These are phyloP conservation scores for Fonsecaea nubica DNA, from an alignment of 2,329 filamentous ascomycete genomes.

Conservation along the genomic window DNA sequence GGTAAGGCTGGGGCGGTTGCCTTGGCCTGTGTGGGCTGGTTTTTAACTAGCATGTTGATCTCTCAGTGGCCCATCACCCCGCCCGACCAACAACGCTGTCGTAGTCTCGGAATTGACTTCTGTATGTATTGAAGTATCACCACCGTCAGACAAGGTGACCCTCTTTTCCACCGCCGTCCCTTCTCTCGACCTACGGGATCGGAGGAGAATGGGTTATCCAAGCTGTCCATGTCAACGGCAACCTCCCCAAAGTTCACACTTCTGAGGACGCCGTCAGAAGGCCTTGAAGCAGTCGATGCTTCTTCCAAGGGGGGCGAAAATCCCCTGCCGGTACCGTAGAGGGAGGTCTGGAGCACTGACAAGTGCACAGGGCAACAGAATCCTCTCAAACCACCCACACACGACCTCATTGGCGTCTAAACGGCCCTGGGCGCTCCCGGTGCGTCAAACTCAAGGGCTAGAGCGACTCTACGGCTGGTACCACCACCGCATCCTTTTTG, in stretches of 20 bases:
- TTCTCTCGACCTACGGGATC: neutral
- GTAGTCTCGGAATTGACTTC: neutral
- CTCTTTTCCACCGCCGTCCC: neutral
- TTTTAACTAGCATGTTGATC: slow-evolving; percentile 13
- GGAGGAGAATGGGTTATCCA: neutral
- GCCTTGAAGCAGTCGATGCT: slow-evolving; percentile 13
- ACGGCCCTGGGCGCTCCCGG: slow-evolving; percentile 10
- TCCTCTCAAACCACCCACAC: slow-evolving; percentile 2
- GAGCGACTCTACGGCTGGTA: slow-evolving; percentile 4
- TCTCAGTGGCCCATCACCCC: neutral
- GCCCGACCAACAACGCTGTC: neutral
- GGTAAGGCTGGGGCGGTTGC: slow-evolving; percentile 11
- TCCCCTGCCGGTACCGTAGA: slow-evolving; percentile 16
- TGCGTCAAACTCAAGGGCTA: slow-evolving; percentile 14
- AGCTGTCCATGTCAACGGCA: slow-evolving; percentile 24
- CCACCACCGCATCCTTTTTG: slow-evolving; percentile 21
- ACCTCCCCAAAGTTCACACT: slow-evolving; percentile 11
- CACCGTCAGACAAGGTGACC: slow-evolving; percentile 5
- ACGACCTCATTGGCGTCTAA: slow-evolving; percentile 8
- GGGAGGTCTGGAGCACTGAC: slow-evolving; percentile 13
- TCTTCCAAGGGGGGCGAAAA: slow-evolving; percentile 3
- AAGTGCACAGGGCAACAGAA: slow-evolving; percentile 20
- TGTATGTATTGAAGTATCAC: neutral
- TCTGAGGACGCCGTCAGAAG: slow-evolving; percentile 23
- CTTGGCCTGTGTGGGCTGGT: slow-evolving; percentile 10